phyloP scores from a whole-genome alignment of 2,329 filamentous ascomycete genomes.

The Fusarium sororula region DNA sequence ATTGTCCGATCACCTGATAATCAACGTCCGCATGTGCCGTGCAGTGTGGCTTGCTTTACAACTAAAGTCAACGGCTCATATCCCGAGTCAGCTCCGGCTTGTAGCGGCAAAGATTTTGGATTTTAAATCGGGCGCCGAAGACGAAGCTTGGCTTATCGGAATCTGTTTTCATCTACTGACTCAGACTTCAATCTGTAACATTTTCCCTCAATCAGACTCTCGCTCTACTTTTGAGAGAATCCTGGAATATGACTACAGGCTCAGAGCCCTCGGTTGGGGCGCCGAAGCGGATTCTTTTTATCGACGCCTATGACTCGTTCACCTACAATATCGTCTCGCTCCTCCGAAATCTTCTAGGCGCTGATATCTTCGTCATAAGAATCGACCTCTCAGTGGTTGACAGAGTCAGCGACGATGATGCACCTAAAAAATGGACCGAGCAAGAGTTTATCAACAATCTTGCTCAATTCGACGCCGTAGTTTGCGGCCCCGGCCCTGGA shows the following conservation, averaged over 20 bases:
- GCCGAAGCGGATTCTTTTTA: slow-evolving; percentile 74
- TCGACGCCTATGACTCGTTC: slow-evolving; percentile 97
- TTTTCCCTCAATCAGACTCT: background rate
- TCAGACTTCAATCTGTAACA: background rate
- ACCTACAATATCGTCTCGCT: slow-evolving; percentile 93
- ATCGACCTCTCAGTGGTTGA: slow-evolving; percentile 62
- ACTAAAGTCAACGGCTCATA: slow-evolving; percentile 4
- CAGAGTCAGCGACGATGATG: slow-evolving; percentile 5
- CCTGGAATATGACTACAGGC: slow-evolving; percentile 33
- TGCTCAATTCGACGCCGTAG: slow-evolving; percentile 78
- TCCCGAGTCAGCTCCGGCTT: slow-evolving; percentile 42
- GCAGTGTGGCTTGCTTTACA: slow-evolving; percentile 4
- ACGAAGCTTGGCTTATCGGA: slow-evolving; percentile 4
- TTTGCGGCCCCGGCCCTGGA: slow-evolving; percentile 91
- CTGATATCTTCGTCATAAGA: slow-evolving; percentile 64
- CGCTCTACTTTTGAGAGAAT: background rate
- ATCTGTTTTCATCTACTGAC: background rate
- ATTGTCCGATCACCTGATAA: slow-evolving; percentile 28
- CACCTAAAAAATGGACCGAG: slow-evolving; percentile 51
- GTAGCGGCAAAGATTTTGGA: slow-evolving; percentile 38
- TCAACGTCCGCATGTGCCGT: background rate
- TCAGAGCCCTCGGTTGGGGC: slow-evolving; percentile 18
- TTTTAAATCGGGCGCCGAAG: slow-evolving; percentile 15
- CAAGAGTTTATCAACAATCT: slow-evolving; percentile 54
- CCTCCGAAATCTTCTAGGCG: slow-evolving; percentile 72